Evolutionary conservation across 1,284 basidiomycete species (phyloP), one percentile per base, ranked within the genome.

Genomic region (Peniophora sp.): DNA sequence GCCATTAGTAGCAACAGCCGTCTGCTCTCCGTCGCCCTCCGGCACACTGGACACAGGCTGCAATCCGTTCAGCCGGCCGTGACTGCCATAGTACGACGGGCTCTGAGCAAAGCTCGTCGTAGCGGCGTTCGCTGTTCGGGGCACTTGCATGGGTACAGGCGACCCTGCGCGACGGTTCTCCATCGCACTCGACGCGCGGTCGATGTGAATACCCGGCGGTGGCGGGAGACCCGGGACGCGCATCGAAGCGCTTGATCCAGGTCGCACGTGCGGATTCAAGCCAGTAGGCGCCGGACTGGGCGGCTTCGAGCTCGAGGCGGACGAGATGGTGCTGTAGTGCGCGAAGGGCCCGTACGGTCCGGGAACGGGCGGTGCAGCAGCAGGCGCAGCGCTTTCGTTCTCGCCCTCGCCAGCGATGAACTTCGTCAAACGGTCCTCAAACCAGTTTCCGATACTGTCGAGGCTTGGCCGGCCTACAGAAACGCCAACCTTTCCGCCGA

Each of bases 351-450:
- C 96, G 55, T 77, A 78, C 8, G 66, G 67, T 52, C 63, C 73
- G 46, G 67, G 69, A 32, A 72, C 65, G 59, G 72, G 78, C 3
- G 65, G 62, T 17, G 60, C 54, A 14, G 74, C 70, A 8, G 15
- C 37, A 8, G 37, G 37, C 23, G 73, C 68, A 20, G 65, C 67
- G 8, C 69, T 62, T 17, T 67, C 62, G 8, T 71, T 66, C 20
- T 75, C 75, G 37, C 71, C 79, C 52, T 96, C 93, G 2, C 94
- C 97, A 12, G 95, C 92, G 55, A 99, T 96, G 59, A 99, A 89
- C 65, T 97, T 97, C 24, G 93, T 94, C 58, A 99, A 83, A 12
- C 89, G 81, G n/a, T 90, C 89, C 67, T 96, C 96, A 23, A 99
- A 76, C 82, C 93, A 97, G 49, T 86, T 88, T 49, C 96, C 92